A percentile compares a stretch with the other conserved stretches of the same genome.
These are phyloP conservation scores for Fusarium aywerte DNA, from an alignment of 2,329 filamentous ascomycete species.

Conservation along the genomic window DNA sequence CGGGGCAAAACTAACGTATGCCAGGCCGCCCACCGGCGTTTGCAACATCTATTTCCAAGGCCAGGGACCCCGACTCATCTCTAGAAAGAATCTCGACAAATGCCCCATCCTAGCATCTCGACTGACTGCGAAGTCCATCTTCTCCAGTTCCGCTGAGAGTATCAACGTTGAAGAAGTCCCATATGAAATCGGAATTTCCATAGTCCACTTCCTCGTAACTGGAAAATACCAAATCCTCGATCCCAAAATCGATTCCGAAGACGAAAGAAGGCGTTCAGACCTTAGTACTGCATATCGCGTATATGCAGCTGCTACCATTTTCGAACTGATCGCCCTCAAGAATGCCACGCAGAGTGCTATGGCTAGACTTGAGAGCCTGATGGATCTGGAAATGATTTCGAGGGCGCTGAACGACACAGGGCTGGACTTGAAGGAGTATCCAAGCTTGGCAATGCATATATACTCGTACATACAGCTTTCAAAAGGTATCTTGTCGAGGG, in stretches of 20 bases:
- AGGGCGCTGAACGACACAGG: accelerated
- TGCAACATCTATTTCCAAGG: background rate
- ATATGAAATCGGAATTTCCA: background rate
- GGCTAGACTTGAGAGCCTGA: background rate
- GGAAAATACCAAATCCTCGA: constrained; percentile 2
- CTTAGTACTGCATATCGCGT: constrained; percentile 8
- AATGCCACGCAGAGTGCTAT: background rate
- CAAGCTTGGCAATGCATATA: background rate
- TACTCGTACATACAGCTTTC: background rate
- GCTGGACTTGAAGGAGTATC: background rate
- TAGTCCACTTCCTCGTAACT: constrained; percentile 2
- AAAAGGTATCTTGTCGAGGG: background rate
- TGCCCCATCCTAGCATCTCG: background rate
- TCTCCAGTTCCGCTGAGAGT: background rate
- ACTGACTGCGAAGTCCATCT: background rate
- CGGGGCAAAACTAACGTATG: background rate
- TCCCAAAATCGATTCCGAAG: background rate
- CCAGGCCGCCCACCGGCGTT: background rate
- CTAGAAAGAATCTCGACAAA: background rate
- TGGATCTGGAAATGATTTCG: background rate
- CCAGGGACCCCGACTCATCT: background rate
- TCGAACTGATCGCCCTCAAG: background rate
- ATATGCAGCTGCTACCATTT: background rate
- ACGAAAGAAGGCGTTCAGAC: background rate
- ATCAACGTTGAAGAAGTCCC: background rate